These are phyloP conservation scores for Aspergillus transmontanensis DNA, from an alignment of 2,329 filamentous ascomycete species.

Conservation along the genomic window DNA sequence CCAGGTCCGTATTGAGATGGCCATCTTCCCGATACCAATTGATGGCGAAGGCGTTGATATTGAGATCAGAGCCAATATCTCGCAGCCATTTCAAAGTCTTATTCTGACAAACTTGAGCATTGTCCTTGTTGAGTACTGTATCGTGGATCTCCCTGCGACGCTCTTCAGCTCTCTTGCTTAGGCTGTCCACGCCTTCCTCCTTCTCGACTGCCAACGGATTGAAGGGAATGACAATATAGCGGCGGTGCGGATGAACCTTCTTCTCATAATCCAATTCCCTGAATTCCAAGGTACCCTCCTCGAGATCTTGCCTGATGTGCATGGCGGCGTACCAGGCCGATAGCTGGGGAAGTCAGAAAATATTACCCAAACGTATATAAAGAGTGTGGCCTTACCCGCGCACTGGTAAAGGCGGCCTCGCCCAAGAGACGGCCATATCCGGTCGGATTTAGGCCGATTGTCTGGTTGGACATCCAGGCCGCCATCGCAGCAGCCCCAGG, in stretches of 20 bases:
- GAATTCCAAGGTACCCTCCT: no score
- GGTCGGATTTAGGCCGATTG: constrained; percentile 43
- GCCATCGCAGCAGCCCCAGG: constrained; percentile 51
- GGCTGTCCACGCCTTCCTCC: no score
- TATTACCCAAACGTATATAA: background rate
- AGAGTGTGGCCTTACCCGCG: constrained; percentile 32
- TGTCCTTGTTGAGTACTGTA: background rate
- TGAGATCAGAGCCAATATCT: constrained; percentile 49
- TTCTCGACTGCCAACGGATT: constrained; percentile 11
- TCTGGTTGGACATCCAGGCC: constrained; percentile 49
- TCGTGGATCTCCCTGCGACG: constrained; percentile 3
- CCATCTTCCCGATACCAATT: constrained; percentile 48
- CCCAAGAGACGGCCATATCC: constrained; percentile 49
- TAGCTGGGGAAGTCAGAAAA: background rate
- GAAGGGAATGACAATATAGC: constrained; percentile 14
- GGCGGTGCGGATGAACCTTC: no score
- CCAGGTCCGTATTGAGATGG: constrained; percentile 46
- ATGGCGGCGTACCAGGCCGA: background rate
- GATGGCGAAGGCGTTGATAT: constrained; percentile 38
- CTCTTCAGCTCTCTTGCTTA: no score
- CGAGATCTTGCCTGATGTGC: background rate
- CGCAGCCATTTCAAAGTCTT: constrained; percentile 32
- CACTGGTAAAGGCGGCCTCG: constrained; percentile 50
- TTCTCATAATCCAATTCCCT: no score
- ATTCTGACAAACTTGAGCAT: background rate